Evolutionary conservation across 1,284 basidiomycete genomes (phyloP).

Genomic region (Ceraceosorus bombacis): DNA sequence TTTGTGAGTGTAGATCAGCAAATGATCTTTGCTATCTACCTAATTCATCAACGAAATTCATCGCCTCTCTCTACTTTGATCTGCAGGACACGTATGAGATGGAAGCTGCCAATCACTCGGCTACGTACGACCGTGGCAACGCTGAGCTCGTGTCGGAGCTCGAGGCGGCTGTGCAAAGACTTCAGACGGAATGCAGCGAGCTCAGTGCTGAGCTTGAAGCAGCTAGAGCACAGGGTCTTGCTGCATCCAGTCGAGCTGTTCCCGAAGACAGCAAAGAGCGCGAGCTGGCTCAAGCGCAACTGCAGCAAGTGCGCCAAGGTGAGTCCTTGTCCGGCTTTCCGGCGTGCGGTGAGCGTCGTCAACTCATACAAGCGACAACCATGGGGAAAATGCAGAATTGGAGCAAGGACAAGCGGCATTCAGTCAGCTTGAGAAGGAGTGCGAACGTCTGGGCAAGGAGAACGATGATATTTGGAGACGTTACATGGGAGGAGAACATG

Average conservation of each 20-base stretch:
- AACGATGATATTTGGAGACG: slow-evolving; percentile 62
- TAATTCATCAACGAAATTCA: not conserved
- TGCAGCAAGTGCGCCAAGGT: no score
- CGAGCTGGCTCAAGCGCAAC: no score
- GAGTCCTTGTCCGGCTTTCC: no score
- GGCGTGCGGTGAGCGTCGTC: no score
- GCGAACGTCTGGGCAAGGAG: slow-evolving; percentile 62
- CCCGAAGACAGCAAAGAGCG: no score
- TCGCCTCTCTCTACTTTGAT: no score
- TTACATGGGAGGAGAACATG: slow-evolving; percentile 62
- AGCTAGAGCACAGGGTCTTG: not conserved
- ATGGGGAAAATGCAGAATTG: no score
- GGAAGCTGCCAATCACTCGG: not conserved
- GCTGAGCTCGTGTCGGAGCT: slow-evolving; percentile 14
- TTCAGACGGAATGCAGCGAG: not conserved
- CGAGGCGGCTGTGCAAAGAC: slow-evolving; percentile 14
- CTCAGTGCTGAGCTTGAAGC: not conserved
- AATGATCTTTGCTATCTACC: not conserved
- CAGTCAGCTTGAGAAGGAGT: slow-evolving; percentile 51
- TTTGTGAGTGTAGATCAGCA: not conserved
- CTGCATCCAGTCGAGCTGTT: no score
- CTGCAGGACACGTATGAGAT: not conserved
- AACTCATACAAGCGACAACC: no score
- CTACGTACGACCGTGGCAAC: slow-evolving; percentile 3
- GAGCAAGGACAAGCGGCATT: no score